These are phyloP conservation scores for Talaromyces ruber DNA, from an alignment of 495 filamentous ascomycete genomes.

Conservation along the genomic window DNA sequence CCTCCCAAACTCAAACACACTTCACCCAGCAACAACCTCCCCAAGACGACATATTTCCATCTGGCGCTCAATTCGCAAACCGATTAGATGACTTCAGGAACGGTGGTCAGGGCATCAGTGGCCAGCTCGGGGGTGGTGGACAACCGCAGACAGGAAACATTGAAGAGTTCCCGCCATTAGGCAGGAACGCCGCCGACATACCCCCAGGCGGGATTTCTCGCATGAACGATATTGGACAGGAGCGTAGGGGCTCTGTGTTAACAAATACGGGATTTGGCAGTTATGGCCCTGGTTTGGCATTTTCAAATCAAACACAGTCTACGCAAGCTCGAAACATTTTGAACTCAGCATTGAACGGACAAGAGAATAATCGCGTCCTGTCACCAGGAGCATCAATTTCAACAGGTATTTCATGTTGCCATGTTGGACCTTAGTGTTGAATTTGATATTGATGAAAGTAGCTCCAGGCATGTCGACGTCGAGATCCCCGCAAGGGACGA, in stretches of 20 bases:
- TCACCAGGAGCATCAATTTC: conserved; percentile 18
- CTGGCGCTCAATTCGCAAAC: conserved; percentile 43
- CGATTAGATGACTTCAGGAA: conserved; percentile 50
- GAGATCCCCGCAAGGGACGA: conserved; percentile 34
- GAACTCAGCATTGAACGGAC: conserved; percentile 19
- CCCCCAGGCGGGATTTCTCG: conserved; percentile 3
- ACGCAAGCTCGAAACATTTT: conserved; percentile 20
- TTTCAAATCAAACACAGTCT: conserved; percentile 25
- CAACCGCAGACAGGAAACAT: conserved; percentile 62
- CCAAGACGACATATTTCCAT: conserved; percentile 46
- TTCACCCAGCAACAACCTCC: conserved; percentile 52
- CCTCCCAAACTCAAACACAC: conserved; percentile 42
- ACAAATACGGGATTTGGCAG: conserved; percentile 57
- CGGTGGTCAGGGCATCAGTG: conserved; percentile 52
- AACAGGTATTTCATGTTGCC: conserved; percentile 10
- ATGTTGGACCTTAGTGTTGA: background rate
- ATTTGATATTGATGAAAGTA: background rate
- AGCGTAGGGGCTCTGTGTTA: conserved; percentile 54
- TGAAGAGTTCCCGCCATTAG: conserved; percentile 80
- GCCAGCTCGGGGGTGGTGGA: conserved; percentile 40
- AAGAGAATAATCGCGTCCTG: conserved; percentile 21
- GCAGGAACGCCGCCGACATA: conserved; percentile 53
- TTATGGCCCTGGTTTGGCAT: conserved; percentile 38
- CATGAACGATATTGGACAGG: conserved; percentile 53
- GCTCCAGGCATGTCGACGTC: conserved; percentile 29